These are phyloP conservation scores for Neophaeococcomyces aloes DNA, from an alignment of 2,329 filamentous ascomycete genomes.

Conservation along the genomic window DNA sequence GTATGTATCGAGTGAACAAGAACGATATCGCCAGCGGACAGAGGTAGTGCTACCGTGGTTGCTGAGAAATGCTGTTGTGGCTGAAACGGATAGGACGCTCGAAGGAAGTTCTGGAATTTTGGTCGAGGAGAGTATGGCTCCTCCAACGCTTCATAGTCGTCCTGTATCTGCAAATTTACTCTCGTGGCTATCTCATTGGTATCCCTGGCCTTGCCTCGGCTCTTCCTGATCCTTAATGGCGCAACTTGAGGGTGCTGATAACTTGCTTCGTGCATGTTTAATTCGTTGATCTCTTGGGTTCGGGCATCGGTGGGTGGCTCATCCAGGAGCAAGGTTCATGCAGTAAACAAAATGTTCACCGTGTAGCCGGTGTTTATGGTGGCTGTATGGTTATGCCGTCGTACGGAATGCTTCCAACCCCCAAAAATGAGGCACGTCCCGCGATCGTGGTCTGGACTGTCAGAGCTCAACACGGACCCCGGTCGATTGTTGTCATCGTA, in stretches of 20 bases:
- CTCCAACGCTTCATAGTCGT: slow-evolving; percentile 38
- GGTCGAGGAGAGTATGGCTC: slow-evolving; percentile 42
- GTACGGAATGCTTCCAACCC: slow-evolving; percentile 1
- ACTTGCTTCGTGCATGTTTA: slow-evolving; percentile 5
- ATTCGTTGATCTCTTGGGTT: not conserved
- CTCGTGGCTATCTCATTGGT: slow-evolving; percentile 4
- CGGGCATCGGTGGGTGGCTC: not conserved
- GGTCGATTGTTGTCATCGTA: not conserved
- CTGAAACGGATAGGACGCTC: slow-evolving; percentile 87
- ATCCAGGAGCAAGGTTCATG: not conserved
- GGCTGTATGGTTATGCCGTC: not conserved
- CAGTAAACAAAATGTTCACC: not conserved
- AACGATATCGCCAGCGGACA: slow-evolving; percentile 85
- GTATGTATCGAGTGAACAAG: slow-evolving; percentile 93
- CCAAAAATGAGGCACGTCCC: not conserved
- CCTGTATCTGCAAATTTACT: slow-evolving; percentile 18
- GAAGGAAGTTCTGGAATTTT: slow-evolving; percentile 85
- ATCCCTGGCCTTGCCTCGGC: slow-evolving; percentile 8
- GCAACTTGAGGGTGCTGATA: slow-evolving; percentile 16
- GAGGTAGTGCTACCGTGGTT: slow-evolving; percentile 74
- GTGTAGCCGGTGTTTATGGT: not conserved
- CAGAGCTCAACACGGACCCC: not conserved
- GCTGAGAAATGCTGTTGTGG: slow-evolving; percentile 67
- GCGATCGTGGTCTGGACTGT: not conserved
- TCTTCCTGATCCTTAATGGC: slow-evolving; percentile 21